Conservation (phyloP, 129 eudicot genomes). For the Oenanthe sinensis region DNA sequence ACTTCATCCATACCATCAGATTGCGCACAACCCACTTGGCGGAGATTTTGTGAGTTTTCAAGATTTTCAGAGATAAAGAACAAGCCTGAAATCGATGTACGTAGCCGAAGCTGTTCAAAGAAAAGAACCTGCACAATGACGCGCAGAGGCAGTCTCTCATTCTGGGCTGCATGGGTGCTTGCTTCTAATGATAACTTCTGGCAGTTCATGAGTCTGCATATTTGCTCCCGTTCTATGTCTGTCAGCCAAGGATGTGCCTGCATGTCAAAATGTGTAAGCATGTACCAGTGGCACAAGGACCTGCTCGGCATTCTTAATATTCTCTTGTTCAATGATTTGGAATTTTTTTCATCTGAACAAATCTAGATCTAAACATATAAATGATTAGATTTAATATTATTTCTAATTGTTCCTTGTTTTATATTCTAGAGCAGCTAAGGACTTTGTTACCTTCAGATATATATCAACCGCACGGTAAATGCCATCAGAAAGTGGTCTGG, state of each 20-base stretch:
- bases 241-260: slow-evolving; percentile 3
- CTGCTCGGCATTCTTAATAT: not conserved
- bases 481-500: slow-evolving; percentile 2
- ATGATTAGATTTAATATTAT: not conserved
- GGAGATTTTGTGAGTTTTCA: slow-evolving; percentile 1
- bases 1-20: slow-evolving; percentile 1
- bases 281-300: not conserved
- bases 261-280: not conserved
- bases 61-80: not conserved
- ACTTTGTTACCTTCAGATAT: not conserved
- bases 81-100: not conserved
- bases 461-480: slow-evolving; percentile 3
- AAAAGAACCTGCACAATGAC: slow-evolving; percentile 2
- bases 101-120: slow-evolving; percentile 3
- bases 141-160: slow-evolving; percentile 2
- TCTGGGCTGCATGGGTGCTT: slow-evolving; percentile 5
- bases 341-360: not conserved
- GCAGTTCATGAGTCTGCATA: slow-evolving; percentile 2
- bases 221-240: not conserved
- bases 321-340: not conserved
- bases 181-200: slow-evolving; percentile 1
- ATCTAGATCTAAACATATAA: not conserved
- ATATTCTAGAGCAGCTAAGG: not conserved
- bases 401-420: not conserved
- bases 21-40: slow-evolving; percentile 1